These are phyloP conservation scores for Glycyrrhiza uralensis DNA, from an alignment of 306 rosid genomes.

Conservation along the genomic window DNA sequence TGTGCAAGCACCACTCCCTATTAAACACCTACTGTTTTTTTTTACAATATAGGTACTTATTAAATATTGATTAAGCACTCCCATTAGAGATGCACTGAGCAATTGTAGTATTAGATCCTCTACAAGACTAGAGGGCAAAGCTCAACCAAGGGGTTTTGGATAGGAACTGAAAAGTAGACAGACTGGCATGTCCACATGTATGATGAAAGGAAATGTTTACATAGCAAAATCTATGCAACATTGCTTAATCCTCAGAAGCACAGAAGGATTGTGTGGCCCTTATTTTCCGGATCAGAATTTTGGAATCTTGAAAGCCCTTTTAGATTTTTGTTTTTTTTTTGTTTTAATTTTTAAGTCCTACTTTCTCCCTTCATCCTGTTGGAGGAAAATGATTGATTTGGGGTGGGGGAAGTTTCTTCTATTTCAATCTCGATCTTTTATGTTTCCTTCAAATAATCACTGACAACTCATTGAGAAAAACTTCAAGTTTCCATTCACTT, in stretches of 20 bases:
- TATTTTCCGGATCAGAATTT: constrained; percentile 32
- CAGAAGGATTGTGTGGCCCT: constrained; percentile 23
- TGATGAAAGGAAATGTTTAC: neutral
- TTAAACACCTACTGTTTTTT: too few species aligned
- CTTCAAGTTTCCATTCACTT: neutral
- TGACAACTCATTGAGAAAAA: constrained; percentile 17
- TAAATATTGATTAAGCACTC: too few species aligned
- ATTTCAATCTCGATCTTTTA: constrained; percentile 8
- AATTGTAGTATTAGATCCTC: neutral
- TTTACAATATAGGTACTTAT: too few species aligned
- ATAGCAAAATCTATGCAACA: constrained; percentile 18
- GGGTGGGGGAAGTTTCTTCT: constrained; percentile 29
- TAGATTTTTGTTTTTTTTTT: neutral
- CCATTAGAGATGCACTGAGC: too few species aligned
- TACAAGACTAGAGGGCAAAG: neutral
- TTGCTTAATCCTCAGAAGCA: constrained; percentile 12
- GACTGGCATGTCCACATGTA: constrained; percentile 28
- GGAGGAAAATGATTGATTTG: constrained; percentile 31
- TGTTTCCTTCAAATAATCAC: neutral
- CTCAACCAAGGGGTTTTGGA: neutral
- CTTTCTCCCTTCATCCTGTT: constrained; percentile 20
- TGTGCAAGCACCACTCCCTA: too few species aligned
- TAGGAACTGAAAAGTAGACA: constrained; percentile 14
- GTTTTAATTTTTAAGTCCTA: neutral
- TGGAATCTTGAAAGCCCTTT: constrained; percentile 6